phyloP scores from a whole-genome alignment of 2,329 filamentous ascomycete genomes.

The Samsoniella hepiali region DNA sequence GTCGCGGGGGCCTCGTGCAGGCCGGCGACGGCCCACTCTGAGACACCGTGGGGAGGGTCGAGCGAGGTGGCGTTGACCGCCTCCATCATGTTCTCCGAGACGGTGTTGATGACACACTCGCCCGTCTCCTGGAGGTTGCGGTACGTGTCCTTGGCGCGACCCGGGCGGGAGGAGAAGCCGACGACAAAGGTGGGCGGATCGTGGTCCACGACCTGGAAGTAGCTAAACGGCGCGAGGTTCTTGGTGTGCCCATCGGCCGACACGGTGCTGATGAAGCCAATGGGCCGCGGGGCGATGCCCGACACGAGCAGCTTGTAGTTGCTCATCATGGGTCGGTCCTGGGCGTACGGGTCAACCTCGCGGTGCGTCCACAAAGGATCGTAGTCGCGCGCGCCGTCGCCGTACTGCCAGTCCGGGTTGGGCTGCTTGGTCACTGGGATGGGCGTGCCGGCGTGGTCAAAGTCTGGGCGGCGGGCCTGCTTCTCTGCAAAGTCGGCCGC shows the following conservation, averaged over 20 bases:
- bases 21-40: slow-evolving; percentile 73
- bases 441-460: slow-evolving; percentile 24
- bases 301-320: slow-evolving; percentile 89
- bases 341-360: slow-evolving; percentile 73
- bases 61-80: slow-evolving; percentile 73
- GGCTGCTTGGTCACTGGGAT: slow-evolving; percentile 30
- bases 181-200: slow-evolving; percentile 76
- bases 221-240: slow-evolving; percentile 80
- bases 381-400: slow-evolving; percentile 28
- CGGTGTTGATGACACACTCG: slow-evolving; percentile 79
- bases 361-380: slow-evolving; percentile 51
- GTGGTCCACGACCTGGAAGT: slow-evolving; percentile 74
- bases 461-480: slow-evolving; percentile 25
- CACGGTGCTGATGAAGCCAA: slow-evolving; percentile 56
- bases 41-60: slow-evolving; percentile 69
- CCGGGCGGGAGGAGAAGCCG: slow-evolving; percentile 43
- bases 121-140: slow-evolving; percentile 64
- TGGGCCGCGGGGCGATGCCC: slow-evolving; percentile 73
- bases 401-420: slow-evolving; percentile 50
- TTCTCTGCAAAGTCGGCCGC: slow-evolving; percentile 26
- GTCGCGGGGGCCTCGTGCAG: slow-evolving; percentile 26
- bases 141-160: slow-evolving; percentile 69
- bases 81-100: slow-evolving; percentile 75
- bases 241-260: slow-evolving; percentile 54
- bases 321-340: slow-evolving; percentile 61